Evolutionary conservation across 805 yeast genomes (phyloP).

Genomic region (Pichia deserticola): DNA sequence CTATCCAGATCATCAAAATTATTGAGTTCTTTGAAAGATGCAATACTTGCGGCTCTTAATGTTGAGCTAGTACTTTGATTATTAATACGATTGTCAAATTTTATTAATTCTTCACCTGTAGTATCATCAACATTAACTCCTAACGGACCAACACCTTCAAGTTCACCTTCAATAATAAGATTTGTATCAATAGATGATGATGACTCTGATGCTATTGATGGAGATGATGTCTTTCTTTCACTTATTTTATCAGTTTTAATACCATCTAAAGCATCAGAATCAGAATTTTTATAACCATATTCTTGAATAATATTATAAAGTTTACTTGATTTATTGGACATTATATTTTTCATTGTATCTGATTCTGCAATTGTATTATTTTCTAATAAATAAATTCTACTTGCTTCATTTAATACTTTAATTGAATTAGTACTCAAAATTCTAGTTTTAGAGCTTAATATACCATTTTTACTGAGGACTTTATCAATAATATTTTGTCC

Average conservation of each 20-base stretch:
- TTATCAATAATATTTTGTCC: conserved; percentile 70
- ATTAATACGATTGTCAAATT: conserved; percentile 9
- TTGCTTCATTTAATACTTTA: conserved; percentile 49
- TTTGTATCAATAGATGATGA: conserved; percentile 3
- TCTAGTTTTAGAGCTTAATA: conserved; percentile 44
- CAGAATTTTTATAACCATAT: conserved; percentile 24
- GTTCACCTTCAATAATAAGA: conserved; percentile 10
- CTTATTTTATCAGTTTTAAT: not conserved
- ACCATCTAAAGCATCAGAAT: not conserved
- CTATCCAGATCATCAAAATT: conserved; percentile 18
- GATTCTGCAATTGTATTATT: conserved; percentile 48
- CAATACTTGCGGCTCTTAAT: conserved; percentile 55
- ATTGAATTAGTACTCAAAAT: conserved; percentile 54
- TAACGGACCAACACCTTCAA: conserved; percentile 9
- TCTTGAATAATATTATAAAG: conserved; percentile 32
- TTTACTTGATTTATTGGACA: conserved; percentile 17
- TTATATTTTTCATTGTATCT: conserved; percentile 39
- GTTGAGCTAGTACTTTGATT: conserved; percentile 17
- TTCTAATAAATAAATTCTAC: conserved; percentile 51
- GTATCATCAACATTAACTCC: conserved; percentile 12
- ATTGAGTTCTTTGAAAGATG: conserved; percentile 44
- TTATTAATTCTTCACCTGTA: conserved; percentile 14
- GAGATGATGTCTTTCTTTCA: not conserved
- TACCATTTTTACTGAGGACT: conserved; percentile 41
- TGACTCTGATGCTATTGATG: not conserved